These are phyloP conservation scores for Nakaseomyces glabratus DNA, from an alignment of 1,139 yeast genomes.

Conservation along the genomic window DNA sequence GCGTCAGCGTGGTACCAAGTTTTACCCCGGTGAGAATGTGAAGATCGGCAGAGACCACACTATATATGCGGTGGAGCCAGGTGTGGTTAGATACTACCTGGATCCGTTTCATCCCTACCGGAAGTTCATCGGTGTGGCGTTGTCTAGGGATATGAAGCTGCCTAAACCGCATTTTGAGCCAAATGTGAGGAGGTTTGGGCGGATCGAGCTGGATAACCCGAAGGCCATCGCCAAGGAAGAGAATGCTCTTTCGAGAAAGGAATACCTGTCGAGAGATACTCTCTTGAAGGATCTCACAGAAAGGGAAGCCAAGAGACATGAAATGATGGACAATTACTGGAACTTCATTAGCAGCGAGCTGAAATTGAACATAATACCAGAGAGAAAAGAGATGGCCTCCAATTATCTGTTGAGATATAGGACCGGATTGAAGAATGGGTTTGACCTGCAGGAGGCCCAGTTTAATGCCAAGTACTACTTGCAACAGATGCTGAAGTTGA, in stretches of 20 bases:
- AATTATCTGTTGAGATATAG: slow-evolving; percentile 45
- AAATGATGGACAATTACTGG: slow-evolving; percentile 25
- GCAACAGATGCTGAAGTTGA: slow-evolving; percentile 42
- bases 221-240: slow-evolving; percentile 31
- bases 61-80: slow-evolving; percentile 83
- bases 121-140: slow-evolving; percentile 81
- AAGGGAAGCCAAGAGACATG: slow-evolving; percentile 36
- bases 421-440: slow-evolving; percentile 43
- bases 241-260: slow-evolving; percentile 34
- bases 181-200: slow-evolving; percentile 77
- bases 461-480: slow-evolving; percentile 47
- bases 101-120: slow-evolving; percentile 98
- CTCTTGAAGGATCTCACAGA: slow-evolving; percentile 35
- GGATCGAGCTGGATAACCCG: slow-evolving; percentile 43
- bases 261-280: slow-evolving; percentile 46
- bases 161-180: slow-evolving; percentile 92
- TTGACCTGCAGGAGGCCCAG: slow-evolving; percentile 46
- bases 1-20: slow-evolving; percentile 95
- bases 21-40: slow-evolving; percentile 89
- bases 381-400: slow-evolving; percentile 3
- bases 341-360: slow-evolving; percentile 25
- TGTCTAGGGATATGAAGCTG: slow-evolving; percentile 50
- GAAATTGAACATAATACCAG: slow-evolving; percentile 24
- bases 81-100: slow-evolving; percentile 78
- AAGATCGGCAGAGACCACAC: slow-evolving; percentile 94